These are phyloP conservation scores for Lasiosphaeria ovina DNA, from an alignment of 495 filamentous ascomycete genomes.

Conservation along the genomic window DNA sequence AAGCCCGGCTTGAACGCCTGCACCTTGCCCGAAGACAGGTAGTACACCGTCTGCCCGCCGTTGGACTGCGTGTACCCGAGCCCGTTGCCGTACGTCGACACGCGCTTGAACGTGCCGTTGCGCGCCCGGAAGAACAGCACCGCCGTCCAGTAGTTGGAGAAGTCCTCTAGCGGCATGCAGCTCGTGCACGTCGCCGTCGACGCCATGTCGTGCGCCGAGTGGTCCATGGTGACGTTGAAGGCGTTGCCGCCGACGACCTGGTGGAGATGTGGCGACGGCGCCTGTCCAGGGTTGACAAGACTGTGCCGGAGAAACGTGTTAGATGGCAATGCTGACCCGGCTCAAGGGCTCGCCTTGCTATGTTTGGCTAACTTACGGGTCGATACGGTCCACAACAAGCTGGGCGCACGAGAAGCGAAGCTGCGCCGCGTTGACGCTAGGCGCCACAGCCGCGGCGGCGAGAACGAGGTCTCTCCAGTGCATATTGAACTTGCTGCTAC, in stretches of 20 bases:
- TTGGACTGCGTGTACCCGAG: slow-evolving; percentile 14
- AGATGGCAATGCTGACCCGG: neutral
- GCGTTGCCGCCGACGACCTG: slow-evolving; percentile 33
- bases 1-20: slow-evolving; percentile 54
- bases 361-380: slow-evolving; percentile 9
- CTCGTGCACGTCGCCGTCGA: slow-evolving; percentile 30
- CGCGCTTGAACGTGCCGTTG: slow-evolving; percentile 40
- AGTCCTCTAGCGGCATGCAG: slow-evolving; percentile 32
- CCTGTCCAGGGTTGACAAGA: slow-evolving; percentile 15
- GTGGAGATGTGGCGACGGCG: slow-evolving; percentile 20
- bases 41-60: slow-evolving; percentile 44
- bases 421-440: slow-evolving; percentile 19
- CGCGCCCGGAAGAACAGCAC: slow-evolving; percentile 36
- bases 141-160: slow-evolving; percentile 46
- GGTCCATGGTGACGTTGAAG: slow-evolving; percentile 32
- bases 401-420: slow-evolving; percentile 58
- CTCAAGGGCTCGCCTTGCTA: too few relatives aligned
- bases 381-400: slow-evolving; percentile 15
- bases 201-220: slow-evolving; percentile 22
- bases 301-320: slow-evolving; percentile 1
- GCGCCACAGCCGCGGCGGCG: slow-evolving; percentile 5
- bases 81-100: slow-evolving; percentile 24
- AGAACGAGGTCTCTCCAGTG: neutral
- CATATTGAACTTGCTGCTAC: neutral
- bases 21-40: slow-evolving; percentile 35